phyloP scores from a whole-genome alignment of 2,329 filamentous ascomycete species.

The Aureobasidium uvarum region DNA sequence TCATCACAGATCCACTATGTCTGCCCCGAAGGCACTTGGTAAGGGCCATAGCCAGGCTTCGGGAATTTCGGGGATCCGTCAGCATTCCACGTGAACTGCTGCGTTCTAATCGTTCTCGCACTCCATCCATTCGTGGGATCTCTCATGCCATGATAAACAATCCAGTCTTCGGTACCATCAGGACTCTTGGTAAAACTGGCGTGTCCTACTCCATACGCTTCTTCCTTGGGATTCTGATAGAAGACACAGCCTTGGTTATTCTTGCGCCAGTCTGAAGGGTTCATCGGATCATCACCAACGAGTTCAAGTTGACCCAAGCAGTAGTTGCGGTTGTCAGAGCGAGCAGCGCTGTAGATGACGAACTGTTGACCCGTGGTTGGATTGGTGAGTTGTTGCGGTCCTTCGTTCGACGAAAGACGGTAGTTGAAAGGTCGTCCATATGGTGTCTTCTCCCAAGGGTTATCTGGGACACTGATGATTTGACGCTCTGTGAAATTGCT shows the following conservation, averaged over 20 bases:
- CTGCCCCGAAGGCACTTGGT: slow-evolving; percentile 42
- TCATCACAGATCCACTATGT: background rate
- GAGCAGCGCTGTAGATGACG: slow-evolving; percentile 51
- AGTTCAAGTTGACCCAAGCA: slow-evolving; percentile 54
- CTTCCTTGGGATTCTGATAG: slow-evolving; percentile 48
- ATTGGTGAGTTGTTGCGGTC: slow-evolving; percentile 51
- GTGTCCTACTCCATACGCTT: slow-evolving; percentile 52
- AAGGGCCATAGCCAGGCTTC: slow-evolving; percentile 51
- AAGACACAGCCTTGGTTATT: slow-evolving; percentile 50
- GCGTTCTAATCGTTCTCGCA: slow-evolving; percentile 50
- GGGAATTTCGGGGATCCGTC: slow-evolving; percentile 51
- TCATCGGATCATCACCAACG: slow-evolving; percentile 51
- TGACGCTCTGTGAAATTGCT: slow-evolving; percentile 49
- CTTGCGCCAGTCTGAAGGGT: slow-evolving; percentile 50
- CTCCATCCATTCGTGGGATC: slow-evolving; percentile 50
- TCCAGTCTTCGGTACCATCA: slow-evolving; percentile 51
- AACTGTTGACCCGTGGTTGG: slow-evolving; percentile 49
- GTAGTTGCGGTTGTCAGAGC: slow-evolving; percentile 55
- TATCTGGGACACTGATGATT: slow-evolving; percentile 49
- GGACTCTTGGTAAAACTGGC: slow-evolving; percentile 52
- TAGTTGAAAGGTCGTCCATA: slow-evolving; percentile 49
- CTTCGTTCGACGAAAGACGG: slow-evolving; percentile 52
- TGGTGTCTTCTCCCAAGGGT: slow-evolving; percentile 54
- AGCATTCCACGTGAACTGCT: slow-evolving; percentile 51
- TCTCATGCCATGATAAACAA: slow-evolving; percentile 55